phyloP scores from a whole-genome alignment of 495 filamentous ascomycete species.

The Physcia stellaris region DNA sequence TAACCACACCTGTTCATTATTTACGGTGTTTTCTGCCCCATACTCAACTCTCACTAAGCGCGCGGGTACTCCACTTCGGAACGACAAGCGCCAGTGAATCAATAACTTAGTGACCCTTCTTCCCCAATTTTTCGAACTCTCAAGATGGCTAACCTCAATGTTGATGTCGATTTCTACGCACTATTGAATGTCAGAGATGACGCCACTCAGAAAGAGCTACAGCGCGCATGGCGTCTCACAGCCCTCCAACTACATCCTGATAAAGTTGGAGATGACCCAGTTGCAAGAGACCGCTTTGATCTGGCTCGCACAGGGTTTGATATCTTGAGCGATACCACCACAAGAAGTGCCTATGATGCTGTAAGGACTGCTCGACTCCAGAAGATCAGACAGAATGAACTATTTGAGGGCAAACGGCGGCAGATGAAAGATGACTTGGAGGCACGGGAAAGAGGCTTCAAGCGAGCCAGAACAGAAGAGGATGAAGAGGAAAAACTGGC shows the following conservation, averaged over 20 bases:
- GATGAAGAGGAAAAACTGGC: constrained; percentile 44
- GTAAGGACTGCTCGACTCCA: constrained; percentile 47
- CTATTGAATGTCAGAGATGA: constrained; percentile 56
- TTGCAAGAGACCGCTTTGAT: constrained; percentile 59
- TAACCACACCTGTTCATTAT: too few relatives aligned
- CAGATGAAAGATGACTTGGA: constrained; percentile 70
- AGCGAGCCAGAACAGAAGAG: constrained; percentile 27
- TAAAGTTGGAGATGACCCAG: constrained; percentile 46
- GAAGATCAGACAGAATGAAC: constrained; percentile 47
- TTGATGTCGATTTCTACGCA: constrained; percentile 69
- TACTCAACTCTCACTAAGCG: too few relatives aligned
- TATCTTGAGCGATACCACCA: constrained; percentile 48
- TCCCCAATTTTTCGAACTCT: too few relatives aligned
- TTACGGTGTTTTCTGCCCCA: too few relatives aligned
- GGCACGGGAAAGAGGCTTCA: constrained; percentile 37
- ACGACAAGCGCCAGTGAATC: too few relatives aligned
- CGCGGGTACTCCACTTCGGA: too few relatives aligned
- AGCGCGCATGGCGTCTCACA: constrained; percentile 75
- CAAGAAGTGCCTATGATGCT: constrained; percentile 55
- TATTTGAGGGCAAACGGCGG: constrained; percentile 51
- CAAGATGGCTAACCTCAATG: too few relatives aligned
- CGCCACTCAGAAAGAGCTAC: constrained; percentile 57
- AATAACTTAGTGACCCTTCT: too few relatives aligned
- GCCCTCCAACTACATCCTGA: constrained; percentile 88
- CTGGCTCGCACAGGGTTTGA: constrained; percentile 60